Evolutionary conservation across 139 green algal genomes (phyloP), one percentile per base, ranked within the genome.

Genomic region (Gonium pectorale): DNA sequence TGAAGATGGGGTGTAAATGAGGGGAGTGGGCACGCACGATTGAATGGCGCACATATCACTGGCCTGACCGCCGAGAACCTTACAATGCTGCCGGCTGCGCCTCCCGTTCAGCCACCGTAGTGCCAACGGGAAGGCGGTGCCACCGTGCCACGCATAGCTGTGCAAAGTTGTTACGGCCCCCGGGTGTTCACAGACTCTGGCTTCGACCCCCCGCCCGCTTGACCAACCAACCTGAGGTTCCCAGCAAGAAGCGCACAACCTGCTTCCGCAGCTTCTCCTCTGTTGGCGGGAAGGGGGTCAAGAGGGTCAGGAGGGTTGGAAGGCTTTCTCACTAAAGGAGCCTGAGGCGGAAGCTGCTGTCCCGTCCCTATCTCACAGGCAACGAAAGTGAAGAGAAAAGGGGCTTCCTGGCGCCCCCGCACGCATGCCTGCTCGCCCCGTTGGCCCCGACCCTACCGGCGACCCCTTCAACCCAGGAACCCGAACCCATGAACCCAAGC

Each of bases 171-270:
- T n/a, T n/a, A n/a, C n/a, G n/a, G n/a, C n/a, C n/a, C n/a, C n/a
- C n/a, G n/a, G n/a, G n/a, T n/a, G n/a, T n/a, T n/a, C n/a, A n/a
- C n/a, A n/a, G n/a, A n/a, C n/a, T n/a, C n/a, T n/a, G n/a, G n/a
- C 15, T 13, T 21, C 31, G 62, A 22, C 24, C 15, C 11, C 5
- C 21, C 38, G 17, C 38, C 37, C 9, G 19, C 27, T 44, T 7
- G 29, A 40, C 15, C 26, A 27, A 37, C 43, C 3, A 19, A 79
- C 69, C 69, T 64, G 69, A 64, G 8, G 69, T 79, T 29, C n/a
- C 44, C 29, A 79, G 29, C 27, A 79, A 46, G 69, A 79, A 79
- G n/a, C 69, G 69, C 27, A 79, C 69, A 8, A 79, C 69, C 44
- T 79, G 69, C 27, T 63, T 63, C 29, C 43, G 35, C 9, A 43